phyloP scores from a whole-genome alignment of 75 land plant species.

The Sequoia sempervirens region DNA sequence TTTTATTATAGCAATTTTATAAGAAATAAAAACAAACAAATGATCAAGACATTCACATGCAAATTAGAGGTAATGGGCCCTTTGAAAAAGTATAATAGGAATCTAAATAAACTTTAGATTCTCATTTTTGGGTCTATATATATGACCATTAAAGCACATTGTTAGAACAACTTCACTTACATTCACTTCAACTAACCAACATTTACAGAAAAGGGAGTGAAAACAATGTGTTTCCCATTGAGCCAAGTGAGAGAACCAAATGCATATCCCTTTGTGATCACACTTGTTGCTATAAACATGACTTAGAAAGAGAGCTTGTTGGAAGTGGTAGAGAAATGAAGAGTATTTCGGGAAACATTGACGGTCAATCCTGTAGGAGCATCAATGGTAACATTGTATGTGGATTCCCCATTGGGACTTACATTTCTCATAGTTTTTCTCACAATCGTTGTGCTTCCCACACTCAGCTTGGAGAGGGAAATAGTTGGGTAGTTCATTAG shows the following conservation, averaged over 20 bases:
- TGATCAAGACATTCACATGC: no score
- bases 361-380: slow-evolving; percentile 38
- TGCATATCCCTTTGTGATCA: slow-evolving; percentile 3
- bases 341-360: slow-evolving; percentile 31
- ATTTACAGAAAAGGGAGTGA: slow-evolving; percentile 44
- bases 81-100: no score
- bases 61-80: no score
- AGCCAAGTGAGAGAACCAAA: slow-evolving; percentile 64
- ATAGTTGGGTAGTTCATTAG: slow-evolving; percentile 74
- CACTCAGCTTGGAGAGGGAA: slow-evolving; percentile 35
- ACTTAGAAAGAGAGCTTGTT: slow-evolving; percentile 41
- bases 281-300: slow-evolving; percentile 17
- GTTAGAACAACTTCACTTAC: no score
- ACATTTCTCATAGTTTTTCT: slow-evolving; percentile 54
- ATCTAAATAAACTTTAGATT: no score
- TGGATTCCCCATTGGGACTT: slow-evolving; percentile 31
- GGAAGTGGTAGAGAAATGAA: slow-evolving; percentile 29
- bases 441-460: slow-evolving; percentile 17
- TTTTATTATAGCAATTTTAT: no score
- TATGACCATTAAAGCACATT: no score
- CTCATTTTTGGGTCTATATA: no score
- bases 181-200: neutral
- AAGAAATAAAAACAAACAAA: no score
- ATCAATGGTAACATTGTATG: slow-evolving; percentile 31
- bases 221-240: slow-evolving; percentile 50